phyloP scores from a whole-genome alignment of 2,329 filamentous ascomycete genomes.

The Colletotrichum shisoi region DNA sequence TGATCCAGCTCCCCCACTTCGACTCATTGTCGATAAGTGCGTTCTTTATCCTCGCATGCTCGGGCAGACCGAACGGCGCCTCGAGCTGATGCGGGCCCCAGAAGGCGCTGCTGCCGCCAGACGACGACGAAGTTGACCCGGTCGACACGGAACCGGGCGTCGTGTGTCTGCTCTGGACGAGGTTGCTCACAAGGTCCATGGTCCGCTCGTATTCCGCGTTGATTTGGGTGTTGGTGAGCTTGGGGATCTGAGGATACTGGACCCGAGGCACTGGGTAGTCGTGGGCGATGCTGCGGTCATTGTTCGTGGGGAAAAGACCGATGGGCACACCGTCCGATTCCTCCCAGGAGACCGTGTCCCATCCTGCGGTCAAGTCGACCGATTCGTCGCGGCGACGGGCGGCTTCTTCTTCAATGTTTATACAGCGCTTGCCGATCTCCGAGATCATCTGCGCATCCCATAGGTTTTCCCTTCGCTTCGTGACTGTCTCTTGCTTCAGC shows the following conservation, averaged over 20 bases:
- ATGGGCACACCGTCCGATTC: slow-evolving; percentile 14
- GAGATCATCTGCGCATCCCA: slow-evolving; percentile 50
- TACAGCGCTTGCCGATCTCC: slow-evolving; percentile 47
- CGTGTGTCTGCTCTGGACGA: slow-evolving; percentile 9
- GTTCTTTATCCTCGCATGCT: slow-evolving; percentile 46
- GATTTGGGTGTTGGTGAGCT: not conserved
- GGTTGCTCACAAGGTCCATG: not conserved
- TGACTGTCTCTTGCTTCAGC: slow-evolving; percentile 46
- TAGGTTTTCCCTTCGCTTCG: slow-evolving; percentile 51
- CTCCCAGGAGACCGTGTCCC: slow-evolving; percentile 21
- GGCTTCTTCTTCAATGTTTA: slow-evolving; percentile 49
- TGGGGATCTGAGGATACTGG: slow-evolving; percentile 24
- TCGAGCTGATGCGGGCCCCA: slow-evolving; percentile 38
- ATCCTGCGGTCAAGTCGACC: not conserved
- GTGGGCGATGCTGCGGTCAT: not conserved
- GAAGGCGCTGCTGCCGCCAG: slow-evolving; percentile 2
- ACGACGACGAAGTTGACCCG: slow-evolving; percentile 5
- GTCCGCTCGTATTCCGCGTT: slow-evolving; percentile 14
- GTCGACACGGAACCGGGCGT: slow-evolving; percentile 21
- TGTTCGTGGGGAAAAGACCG: not conserved
- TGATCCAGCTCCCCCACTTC: slow-evolving; percentile 44
- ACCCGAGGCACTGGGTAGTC: slow-evolving; percentile 4
- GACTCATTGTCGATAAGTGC: slow-evolving; percentile 44
- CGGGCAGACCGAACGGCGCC: slow-evolving; percentile 45
- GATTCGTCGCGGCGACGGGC: not conserved